Base-by-base conservation (phyloP, 2,329 filamentous ascomycete species). In the Xylariaceae sp. region DNA sequence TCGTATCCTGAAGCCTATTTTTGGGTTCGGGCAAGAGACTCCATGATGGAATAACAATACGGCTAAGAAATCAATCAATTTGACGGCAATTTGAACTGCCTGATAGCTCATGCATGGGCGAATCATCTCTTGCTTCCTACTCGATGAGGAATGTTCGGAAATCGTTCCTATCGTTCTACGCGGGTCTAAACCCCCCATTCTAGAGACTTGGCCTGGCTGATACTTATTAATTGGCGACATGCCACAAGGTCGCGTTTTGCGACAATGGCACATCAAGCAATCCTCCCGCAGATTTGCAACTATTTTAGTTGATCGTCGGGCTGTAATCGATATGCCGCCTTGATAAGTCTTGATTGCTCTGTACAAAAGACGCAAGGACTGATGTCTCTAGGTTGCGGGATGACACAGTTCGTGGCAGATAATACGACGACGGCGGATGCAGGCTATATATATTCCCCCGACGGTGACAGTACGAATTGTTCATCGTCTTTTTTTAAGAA, bases 261-360 rank as follows among this genome's bases (percentile, higher is more conserved):
- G 57, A 57, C 52, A 16, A 3, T 62, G 52, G 54, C 49, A 62
- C 54, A 51, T 52, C 52, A 50, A 20, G 41, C 44, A 58, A 60
- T 60, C 52, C 48, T 60, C 43, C 45, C 26, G 59, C 54, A 57
- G 54, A 52, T 47, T 58, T 50, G 54, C 52, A 44, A 26, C 48
- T 57, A 62, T 57, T 56, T 60, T 50, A 55, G 47, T 52, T 48
- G 29, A 58, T 48, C 49, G 41, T 44, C 50, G 20, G 21, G n/a
- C 45, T 40, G 45, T 49, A 51, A 53, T 53, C 56, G 20, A 26
- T 29, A 18, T 49, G 40, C 37, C 47, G 47, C 42, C 40, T 9
- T 16, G 40, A 21, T 40, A 40, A 32, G 46, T 42, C 12, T 20
- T 23, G 40, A 46, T 50, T 48, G 42, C 48, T 58, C 48, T 57